Evolutionary conservation across 2,329 filamentous ascomycete species (phyloP), one percentile per base, ranked within the genome.

Genomic region (Phialemoniopsis sp.): DNA sequence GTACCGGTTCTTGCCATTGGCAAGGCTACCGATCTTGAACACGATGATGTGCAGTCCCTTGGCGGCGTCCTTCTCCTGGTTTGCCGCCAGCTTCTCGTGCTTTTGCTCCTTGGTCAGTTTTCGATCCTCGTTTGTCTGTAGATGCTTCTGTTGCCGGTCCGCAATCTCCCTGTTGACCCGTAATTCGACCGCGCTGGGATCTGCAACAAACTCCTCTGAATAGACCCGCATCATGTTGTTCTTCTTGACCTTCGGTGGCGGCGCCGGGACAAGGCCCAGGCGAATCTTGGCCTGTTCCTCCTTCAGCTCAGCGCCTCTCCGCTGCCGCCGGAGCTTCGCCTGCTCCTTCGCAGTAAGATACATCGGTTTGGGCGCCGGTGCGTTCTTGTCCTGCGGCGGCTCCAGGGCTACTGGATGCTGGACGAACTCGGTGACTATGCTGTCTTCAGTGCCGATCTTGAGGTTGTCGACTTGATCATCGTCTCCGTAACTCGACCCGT

Each of bases 171-270:
- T 78, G 60, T 94, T 95, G 37, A 98, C 93, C 17, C 89, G 82
- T 37, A 89, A 89, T 66, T 98, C 93, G 34, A 98, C 93, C 4
- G 93, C 93, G 1, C 94, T 98, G 7, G 93, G 93, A 63, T 98
- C 93, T 57, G 95, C 94, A 49, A 98, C 91, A 14, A 77, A 77
- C 63, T 89, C 85, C 58, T 96, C 89, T 46, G 93, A 93, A 40
- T 96, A 74, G 21, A 98, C 93, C 42, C 90, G 85, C 93, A 98
- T 98, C 57, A 98, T 78, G 61, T 98, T 98, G 42, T 85, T 87
- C 63, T 94, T 94, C 67, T 96, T 97, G 51, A 98, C 89, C 64
- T 97, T 98, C 10, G 93, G 91, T 18, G 90, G 86, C 19, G 90
- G 89, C 15, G 91, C 88, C 4, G 90, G 89, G 44, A 91, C 85